Evolutionary conservation across 192 early-diverging fungal species (phyloP).

Genomic region (Cladochytrium replicatum): DNA sequence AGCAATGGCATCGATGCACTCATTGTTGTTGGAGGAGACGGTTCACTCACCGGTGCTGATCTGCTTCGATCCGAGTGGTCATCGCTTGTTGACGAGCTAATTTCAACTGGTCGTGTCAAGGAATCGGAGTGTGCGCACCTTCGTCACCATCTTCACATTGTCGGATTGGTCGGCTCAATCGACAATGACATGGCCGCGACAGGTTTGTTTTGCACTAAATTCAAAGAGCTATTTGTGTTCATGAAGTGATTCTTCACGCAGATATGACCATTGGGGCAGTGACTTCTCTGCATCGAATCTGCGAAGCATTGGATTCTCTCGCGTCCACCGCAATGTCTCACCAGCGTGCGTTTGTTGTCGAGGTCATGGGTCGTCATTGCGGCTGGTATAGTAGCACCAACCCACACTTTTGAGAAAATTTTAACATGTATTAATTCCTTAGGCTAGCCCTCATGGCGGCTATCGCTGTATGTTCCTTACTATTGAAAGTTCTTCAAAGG

Average conservation of each 20-base stretch:
- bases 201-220: conserved; percentile 3
- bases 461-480: conserved; percentile 7
- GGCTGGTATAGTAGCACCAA: conserved; percentile 91
- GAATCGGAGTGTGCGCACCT: conserved; percentile 47
- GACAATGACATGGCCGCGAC: conserved; percentile 79
- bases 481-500: neutral
- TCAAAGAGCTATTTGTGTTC: neutral
- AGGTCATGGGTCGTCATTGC: conserved; percentile 98
- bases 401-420: neutral
- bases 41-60: conserved; percentile 93
- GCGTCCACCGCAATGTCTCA: conserved; percentile 87
- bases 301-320: conserved; percentile 89
- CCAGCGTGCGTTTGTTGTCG: conserved; percentile 92
- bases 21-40: conserved; percentile 93
- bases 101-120: conserved; percentile 43
- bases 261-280: conserved; percentile 96
- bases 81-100: conserved; percentile 65
- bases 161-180: conserved; percentile 93
- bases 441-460: conserved; percentile 24
- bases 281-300: conserved; percentile 88
- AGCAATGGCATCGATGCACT: conserved; percentile 88
- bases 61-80: conserved; percentile 85
- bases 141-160: conserved; percentile 71
- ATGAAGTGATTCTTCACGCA: conserved; percentile 37
- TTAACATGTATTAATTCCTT: neutral